These are phyloP conservation scores for Phytophthora syringae DNA, from an alignment of 352 stramenopile species.

Conservation along the genomic window DNA sequence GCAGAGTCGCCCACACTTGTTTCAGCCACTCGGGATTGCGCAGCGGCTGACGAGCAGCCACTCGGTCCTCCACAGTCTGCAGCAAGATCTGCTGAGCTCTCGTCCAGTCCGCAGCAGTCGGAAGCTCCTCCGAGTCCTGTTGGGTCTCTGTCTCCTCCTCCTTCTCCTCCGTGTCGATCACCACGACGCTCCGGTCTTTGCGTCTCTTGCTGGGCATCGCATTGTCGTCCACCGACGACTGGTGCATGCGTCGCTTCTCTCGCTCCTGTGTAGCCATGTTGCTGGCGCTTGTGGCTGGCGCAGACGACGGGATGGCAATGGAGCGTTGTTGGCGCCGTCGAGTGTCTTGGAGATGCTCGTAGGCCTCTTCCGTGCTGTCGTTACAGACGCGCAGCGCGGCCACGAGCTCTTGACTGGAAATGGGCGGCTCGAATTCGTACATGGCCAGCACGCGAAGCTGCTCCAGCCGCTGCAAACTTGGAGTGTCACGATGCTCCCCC, in stretches of 20 bases:
- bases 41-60: constrained; percentile 19
- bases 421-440: constrained; percentile 65
- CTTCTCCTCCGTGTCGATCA: constrained; percentile 21
- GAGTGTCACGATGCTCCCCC: constrained; percentile 14
- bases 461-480: constrained; percentile 57
- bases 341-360: constrained; percentile 53
- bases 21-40: constrained; percentile 37
- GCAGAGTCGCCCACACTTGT: constrained; percentile 37
- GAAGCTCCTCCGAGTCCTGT: constrained; percentile 1
- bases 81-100: constrained; percentile 31
- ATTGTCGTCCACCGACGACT: constrained; percentile 17
- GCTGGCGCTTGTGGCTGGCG: background rate
- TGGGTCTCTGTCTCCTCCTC: constrained; percentile 17
- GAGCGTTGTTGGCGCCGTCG: constrained; percentile 21
- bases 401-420: constrained; percentile 53
- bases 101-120: background rate
- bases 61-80: constrained; percentile 38
- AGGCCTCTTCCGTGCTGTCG: constrained; percentile 57
- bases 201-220: constrained; percentile 34
- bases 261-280: constrained; percentile 20
- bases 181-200: constrained; percentile 27
- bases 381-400: constrained; percentile 48
- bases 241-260: constrained; percentile 40
- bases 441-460: constrained; percentile 62
- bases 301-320: constrained; percentile 14